Evolutionary conservation across 257 asterid genomes (phyloP).

Genomic region (Nicotiana paniculata): DNA sequence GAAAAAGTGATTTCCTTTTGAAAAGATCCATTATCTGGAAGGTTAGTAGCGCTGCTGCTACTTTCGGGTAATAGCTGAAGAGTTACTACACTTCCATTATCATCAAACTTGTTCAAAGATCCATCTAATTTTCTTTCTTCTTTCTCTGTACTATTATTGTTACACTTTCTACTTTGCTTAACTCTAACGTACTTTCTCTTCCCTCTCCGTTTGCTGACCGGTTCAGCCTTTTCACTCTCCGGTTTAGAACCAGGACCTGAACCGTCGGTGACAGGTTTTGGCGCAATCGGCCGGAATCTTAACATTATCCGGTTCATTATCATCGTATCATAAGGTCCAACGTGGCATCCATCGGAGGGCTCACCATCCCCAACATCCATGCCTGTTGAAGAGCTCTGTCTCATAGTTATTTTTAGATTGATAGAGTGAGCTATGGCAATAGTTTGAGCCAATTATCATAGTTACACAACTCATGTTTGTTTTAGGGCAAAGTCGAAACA

Average conservation of each 20-base stretch:
- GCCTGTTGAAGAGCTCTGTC: too few species aligned
- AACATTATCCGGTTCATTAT: neutral
- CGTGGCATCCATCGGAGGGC: conserved; percentile 8
- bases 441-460: too few species aligned
- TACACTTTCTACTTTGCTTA: conserved; percentile 21
- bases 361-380: conserved; percentile 15
- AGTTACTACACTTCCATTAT: neutral
- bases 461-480: too few species aligned
- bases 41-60: neutral
- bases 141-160: neutral
- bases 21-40: neutral
- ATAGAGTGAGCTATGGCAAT: too few species aligned
- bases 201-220: conserved; percentile 3
- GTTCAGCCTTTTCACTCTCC: neutral
- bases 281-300: conserved; percentile 29
- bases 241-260: conserved; percentile 9
- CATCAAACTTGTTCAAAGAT: too few species aligned
- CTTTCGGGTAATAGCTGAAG: neutral
- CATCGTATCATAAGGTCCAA: conserved; percentile 8
- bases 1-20: too few species aligned
- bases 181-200: conserved; percentile 44
- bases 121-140: neutral
- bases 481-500: conserved; percentile 19
- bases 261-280: conserved; percentile 28
- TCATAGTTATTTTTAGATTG: too few species aligned